Conservation (phyloP, 2,329 filamentous ascomycete genomes). For the Sporothrix brasiliensis region DNA sequence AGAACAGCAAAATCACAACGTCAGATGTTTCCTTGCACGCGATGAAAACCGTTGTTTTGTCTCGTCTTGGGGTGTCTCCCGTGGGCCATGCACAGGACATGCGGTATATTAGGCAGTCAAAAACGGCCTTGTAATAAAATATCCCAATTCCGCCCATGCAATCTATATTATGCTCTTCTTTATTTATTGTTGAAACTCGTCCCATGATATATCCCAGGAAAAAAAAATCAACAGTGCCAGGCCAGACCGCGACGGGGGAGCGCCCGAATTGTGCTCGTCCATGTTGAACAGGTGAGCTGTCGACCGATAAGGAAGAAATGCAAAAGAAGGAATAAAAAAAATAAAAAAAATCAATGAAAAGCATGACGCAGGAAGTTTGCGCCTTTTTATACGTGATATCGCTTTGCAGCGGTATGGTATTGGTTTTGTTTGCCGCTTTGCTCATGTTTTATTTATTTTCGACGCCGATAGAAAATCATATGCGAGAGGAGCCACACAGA, state of each 20-base stretch:
- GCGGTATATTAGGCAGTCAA: conserved; percentile 1
- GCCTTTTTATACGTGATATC: conserved; percentile 17
- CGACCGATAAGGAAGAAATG: conserved; percentile 26
- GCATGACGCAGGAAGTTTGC: conserved; percentile 23
- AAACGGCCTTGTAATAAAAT: not conserved
- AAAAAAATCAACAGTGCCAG: conserved; percentile 19
- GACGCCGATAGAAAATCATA: conserved; percentile 16
- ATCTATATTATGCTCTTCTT: conserved; percentile 12
- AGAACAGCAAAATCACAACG: too few species aligned
- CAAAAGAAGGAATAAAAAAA: conserved; percentile 25
- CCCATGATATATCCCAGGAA: conserved; percentile 21
- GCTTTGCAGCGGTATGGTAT: conserved; percentile 14
- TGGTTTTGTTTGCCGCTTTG: conserved; percentile 11
- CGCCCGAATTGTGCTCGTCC: conserved; percentile 28
- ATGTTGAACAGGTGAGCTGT: conserved; percentile 37
- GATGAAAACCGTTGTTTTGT: not conserved
- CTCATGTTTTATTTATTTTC: conserved; percentile 19
- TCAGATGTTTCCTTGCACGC: not conserved
- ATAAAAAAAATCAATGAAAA: conserved; percentile 27
- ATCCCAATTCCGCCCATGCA: conserved; percentile 11
- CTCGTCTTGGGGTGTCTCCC: conserved; percentile 12
- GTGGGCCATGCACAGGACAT: not conserved
- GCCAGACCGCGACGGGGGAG: not conserved
- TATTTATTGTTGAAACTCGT: conserved; percentile 27
- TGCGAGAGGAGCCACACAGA: not conserved